These are phyloP conservation scores for Vitis hybrid DNA, from an alignment of 177 flowering plant genomes.

Conservation along the genomic window DNA sequence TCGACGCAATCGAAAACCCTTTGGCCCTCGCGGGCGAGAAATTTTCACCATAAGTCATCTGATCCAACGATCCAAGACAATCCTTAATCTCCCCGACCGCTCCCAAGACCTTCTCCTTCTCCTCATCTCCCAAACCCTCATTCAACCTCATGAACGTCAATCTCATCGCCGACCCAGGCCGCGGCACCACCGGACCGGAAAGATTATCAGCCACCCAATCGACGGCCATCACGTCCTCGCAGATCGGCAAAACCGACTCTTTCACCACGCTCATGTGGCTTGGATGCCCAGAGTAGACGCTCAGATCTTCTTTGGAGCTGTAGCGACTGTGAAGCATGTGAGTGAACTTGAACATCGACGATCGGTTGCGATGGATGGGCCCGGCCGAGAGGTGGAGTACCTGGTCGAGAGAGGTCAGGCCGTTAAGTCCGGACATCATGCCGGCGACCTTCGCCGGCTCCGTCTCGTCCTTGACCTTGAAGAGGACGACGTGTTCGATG, in stretches of 20 bases:
- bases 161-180: constrained; percentile 55
- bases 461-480: constrained; percentile 60
- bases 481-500: constrained; percentile 88
- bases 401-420: constrained; percentile 46
- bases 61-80: constrained; percentile 31
- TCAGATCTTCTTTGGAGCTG: constrained; percentile 53
- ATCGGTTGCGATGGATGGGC: constrained; percentile 44
- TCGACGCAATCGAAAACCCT: constrained; percentile 62
- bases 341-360: constrained; percentile 57
- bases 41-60: constrained; percentile 67
- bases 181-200: constrained; percentile 17
- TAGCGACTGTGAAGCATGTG: constrained; percentile 81
- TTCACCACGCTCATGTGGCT: constrained; percentile 55
- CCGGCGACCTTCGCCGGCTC: constrained; percentile 41
- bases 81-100: constrained; percentile 51
- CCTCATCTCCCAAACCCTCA: constrained; percentile 44
- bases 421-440: constrained; percentile 55
- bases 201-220: constrained; percentile 63
- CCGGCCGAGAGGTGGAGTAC: constrained; percentile 70
- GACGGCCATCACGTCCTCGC: constrained; percentile 78
- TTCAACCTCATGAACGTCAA: constrained; percentile 66
- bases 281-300: constrained; percentile 54
- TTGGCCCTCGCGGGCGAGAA: constrained; percentile 83
- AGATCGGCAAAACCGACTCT: constrained; percentile 50
- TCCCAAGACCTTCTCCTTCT: constrained; percentile 38